Evolutionary conservation across 805 yeast genomes (phyloP), one percentile per base, ranked within the genome.

Genomic region (Pichia paraexigua): DNA sequence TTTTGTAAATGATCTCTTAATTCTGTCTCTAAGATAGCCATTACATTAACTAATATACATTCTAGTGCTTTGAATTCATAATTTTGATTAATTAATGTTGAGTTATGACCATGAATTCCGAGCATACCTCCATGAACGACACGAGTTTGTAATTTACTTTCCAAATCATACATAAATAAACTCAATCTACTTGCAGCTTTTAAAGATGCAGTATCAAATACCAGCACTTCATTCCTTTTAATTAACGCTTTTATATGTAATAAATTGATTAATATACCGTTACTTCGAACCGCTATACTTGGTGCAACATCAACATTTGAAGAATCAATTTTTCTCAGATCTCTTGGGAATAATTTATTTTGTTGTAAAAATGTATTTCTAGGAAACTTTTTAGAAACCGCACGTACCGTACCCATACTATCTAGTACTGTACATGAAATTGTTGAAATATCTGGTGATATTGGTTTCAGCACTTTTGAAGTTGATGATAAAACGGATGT

Each of bases 241-340:
- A 94, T 80, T 45, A 94, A 73, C 1, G 97, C 98, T 57, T 94
- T 85, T 47, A 94, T 89, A 64, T 91, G 94, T 40, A 94, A 70
- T 61, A 94, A 68, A 63, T 90, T 91, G 46, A 94, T 81, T 49
- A 94, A 71, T 20, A 92, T 86, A 48, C 95, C 85, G 56, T 79
- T 78, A 25, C 79, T 75, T 53, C 97, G 76, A 22, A 90, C 89
- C 53, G 91, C 82, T 45, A 94, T 85, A 20, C 89, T 81, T 0
- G 99, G 99, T 3, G 91, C 91, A 21, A 92, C 87, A 66, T 89
- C 96, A 50, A 79, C 76, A 40, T 80, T 71, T 1, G 86, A 74
- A 5, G 83, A 72, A 61, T 92, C 96, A 48, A 91, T 84, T 62
- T 87, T 90, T 30, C 97, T 69, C 56, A 91, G 70, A 65, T 91